Conservation (phyloP, 1,139 yeast genomes). For the Taphrina sp. region DNA sequence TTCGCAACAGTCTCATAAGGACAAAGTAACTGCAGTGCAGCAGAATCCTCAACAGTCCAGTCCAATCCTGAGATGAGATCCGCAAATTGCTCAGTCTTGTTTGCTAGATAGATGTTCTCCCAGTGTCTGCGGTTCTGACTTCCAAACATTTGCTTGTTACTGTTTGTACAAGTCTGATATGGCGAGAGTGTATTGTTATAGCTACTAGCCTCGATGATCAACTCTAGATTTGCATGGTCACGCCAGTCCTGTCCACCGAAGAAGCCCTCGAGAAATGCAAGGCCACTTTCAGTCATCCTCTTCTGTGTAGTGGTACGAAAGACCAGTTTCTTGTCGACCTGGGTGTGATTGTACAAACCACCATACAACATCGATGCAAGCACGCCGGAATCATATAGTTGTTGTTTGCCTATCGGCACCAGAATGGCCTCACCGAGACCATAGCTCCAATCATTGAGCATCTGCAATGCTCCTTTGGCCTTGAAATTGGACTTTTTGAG, state of each 20-base stretch:
- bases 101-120: constrained; percentile 36
- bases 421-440: constrained; percentile 28
- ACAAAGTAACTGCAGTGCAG: constrained; percentile 49
- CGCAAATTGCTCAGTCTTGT: constrained; percentile 73
- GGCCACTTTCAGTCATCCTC: constrained; percentile 27
- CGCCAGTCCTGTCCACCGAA: constrained; percentile 21
- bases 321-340: constrained; percentile 15
- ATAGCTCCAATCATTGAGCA: constrained; percentile 25
- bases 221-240: constrained; percentile 26
- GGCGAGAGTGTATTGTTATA: constrained; percentile 31
- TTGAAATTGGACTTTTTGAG: constrained; percentile 2
- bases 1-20: constrained; percentile 54
- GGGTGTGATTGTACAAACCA: constrained; percentile 10
- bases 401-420: constrained; percentile 31
- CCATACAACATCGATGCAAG: constrained; percentile 23
- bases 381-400: constrained; percentile 28
- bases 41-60: constrained; percentile 38
- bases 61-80: constrained; percentile 57
- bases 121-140: constrained; percentile 12
- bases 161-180: constrained; percentile 20
- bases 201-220: constrained; percentile 20
- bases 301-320: constrained; percentile 29
- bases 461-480: constrained; percentile 11
- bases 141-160: constrained; percentile 16
- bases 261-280: constrained; percentile 29